Evolutionary conservation across 73 alveolate species (phyloP), one percentile per base, ranked within the genome.

Genomic region (Halteria grandinella): DNA sequence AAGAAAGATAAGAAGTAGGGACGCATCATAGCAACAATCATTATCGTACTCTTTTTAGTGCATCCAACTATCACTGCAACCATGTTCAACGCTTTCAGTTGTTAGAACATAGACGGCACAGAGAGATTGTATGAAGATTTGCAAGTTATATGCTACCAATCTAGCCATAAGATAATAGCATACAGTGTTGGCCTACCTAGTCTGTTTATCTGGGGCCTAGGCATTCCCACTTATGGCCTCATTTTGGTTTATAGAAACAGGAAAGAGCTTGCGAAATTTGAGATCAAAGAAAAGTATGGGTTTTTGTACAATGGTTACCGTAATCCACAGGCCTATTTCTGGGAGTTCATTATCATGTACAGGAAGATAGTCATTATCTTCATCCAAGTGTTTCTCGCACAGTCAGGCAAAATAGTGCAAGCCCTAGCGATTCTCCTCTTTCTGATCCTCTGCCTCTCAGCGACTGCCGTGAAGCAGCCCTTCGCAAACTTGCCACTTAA

Each of bases 141-240:
- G 1, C 14, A 55, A 23, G 71, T 73, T 18, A n/a, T 28, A 58
- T 73, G 86, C 63, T 73, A 62, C 29, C 44, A 73, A 17, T 41
- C 37, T 14, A 53, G 44, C 47, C 86, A 73, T 55, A 7, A n/a
- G 0, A 29, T 23, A 17, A 27, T 49, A 10, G 55, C 77, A 0
- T 41, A 25, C 25, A 41, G 17, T 43, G n/a, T 62, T 4, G 79
- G 45, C 14, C 29, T 58, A 0, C 88, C 88, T 6, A 8, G 53
- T 11, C 31, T 63, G 28, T 21, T 75, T 18, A 20, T 58, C 0
- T 75, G 82, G 81, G 69, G 79, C 5, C 0, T 63, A 0, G 88
- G 88, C 17, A 62, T 75, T 15, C 88, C 88, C 10, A 31, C 59
- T 0, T 40, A 55, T 44, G 55, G 59, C 11, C 17, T 64, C 20